phyloP scores from a whole-genome alignment of 495 filamentous ascomycete genomes.

The Podospora pseudopauciseta region DNA sequence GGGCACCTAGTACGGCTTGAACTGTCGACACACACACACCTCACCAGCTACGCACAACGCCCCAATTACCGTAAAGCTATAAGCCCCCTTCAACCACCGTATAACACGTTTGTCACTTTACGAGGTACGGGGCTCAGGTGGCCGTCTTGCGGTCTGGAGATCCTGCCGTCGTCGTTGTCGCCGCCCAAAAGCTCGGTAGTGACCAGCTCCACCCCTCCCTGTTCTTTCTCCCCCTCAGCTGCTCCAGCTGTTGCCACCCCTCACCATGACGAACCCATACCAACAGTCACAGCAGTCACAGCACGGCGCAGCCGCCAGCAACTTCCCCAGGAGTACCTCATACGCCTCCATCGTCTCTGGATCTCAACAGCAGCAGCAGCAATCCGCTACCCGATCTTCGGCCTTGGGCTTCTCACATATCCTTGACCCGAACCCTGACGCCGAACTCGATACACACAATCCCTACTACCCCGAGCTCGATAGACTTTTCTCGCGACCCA shows the following conservation, averaged over 20 bases:
- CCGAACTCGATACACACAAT: constrained; percentile 9
- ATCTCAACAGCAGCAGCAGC: constrained; percentile 14
- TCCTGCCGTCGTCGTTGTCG: background rate
- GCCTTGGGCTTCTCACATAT: constrained; percentile 56
- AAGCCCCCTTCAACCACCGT: background rate
- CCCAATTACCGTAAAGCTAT: background rate
- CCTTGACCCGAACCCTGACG: constrained; percentile 50
- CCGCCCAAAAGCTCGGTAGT: background rate
- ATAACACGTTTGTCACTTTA: background rate
- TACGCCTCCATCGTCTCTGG: constrained; percentile 83
- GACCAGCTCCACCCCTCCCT: background rate
- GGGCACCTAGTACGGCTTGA: background rate
- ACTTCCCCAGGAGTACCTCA: constrained; percentile 48
- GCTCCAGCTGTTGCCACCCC: constrained; percentile 10
- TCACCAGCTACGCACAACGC: background rate
- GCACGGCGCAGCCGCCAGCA: constrained; percentile 24
- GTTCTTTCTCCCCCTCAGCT: constrained; percentile 13
- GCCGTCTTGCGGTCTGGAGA: background rate
- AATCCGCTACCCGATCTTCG: constrained; percentile 30
- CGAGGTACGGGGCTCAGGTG: background rate
- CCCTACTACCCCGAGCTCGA: constrained; percentile 17
- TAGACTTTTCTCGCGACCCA: constrained; percentile 20
- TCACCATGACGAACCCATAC: constrained; percentile 38
- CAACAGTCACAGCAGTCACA: constrained; percentile 16
- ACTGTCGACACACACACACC: background rate